A percentile compares a stretch with the other conserved stretches of the same genome.
Evolutionary conservation across 1,284 basidiomycete species (phyloP).

Genomic region (Coriolopsis trogii): DNA sequence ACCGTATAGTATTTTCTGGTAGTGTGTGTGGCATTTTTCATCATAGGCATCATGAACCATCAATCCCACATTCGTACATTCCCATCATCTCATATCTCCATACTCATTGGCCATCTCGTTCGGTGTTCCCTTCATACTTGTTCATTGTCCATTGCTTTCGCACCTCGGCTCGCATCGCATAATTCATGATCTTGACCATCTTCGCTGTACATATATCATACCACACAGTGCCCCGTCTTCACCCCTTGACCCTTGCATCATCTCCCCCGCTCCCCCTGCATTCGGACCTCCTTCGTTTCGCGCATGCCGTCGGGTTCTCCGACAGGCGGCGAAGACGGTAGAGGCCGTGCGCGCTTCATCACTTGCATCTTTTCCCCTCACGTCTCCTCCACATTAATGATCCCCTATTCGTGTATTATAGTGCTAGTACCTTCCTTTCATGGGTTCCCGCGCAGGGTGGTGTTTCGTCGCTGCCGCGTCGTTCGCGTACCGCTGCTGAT

Average conservation of each 20-base stretch:
- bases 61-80: slow-evolving; percentile 1
- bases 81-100: slow-evolving; percentile 1
- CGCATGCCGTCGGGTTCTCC: no score
- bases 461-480: no score
- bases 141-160: slow-evolving; percentile 14
- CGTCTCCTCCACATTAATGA: not conserved
- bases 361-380: not conserved
- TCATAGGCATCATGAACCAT: slow-evolving; percentile 5
- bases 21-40: slow-evolving; percentile 11
- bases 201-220: slow-evolving; percentile 8
- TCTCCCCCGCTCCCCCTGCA: not conserved
- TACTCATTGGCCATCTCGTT: slow-evolving; percentile 1
- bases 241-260: not conserved
- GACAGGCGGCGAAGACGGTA: no score
- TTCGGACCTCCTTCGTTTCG: not conserved
- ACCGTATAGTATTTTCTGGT: slow-evolving; percentile 17
- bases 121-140: not conserved
- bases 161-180: slow-evolving; percentile 14
- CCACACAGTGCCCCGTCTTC: not conserved
- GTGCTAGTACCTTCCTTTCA: no score
- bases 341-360: no score
- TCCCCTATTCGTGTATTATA: not conserved
- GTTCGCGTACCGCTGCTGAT: no score
- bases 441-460: no score
- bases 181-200: slow-evolving; percentile 3